Evolutionary conservation across 2,329 filamentous ascomycete genomes (phyloP), one percentile per base, ranked within the genome.

Genomic region (Fusarium sp.): DNA sequence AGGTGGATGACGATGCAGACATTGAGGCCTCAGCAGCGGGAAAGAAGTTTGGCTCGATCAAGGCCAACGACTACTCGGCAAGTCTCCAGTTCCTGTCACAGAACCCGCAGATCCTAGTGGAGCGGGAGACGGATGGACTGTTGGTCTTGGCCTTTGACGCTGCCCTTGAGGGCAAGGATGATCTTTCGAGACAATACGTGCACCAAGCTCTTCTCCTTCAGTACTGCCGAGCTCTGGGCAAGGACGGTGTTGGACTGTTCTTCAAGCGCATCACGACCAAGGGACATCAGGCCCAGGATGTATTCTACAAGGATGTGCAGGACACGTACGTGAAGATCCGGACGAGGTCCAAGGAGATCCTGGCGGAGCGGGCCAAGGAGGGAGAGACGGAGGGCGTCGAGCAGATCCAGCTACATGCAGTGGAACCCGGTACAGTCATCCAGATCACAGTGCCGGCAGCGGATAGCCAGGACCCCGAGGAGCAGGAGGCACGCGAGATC

Each of bases 371-470:
- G 65, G 84, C 83, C 14, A 83, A 82, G 68, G 84, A 86, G 58
- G 82, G 77, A 3, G 82, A 79, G 40, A 80, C 82, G 64, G 92
- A 91, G 38, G 93, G 91, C 18, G 91, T 97, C 9, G 96, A 99
- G 82, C 95, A 97, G 80, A 99, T 99, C 73, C 96, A 99, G 81
- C 86, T 99, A 50, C 96, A 99, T 78, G 95, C 96, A 13, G 94
- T 99, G 10, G 93, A 97, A 79, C 95, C 95, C 0, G 91, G 91
- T 51, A 97, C 95, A 3, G 90, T 92, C 66, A 97, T 99, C 78
- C 92, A 92, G 77, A 97, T 98, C 79, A 87, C 82, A 59, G 90
- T 97, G 38, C 95, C 96, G 11, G 84, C 91, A 0, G 84, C 85
- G 38, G 84, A 88, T 23, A 91, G 89, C 73, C 85, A 89, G 23